Evolutionary conservation across 176 grass and related monocot species (phyloP).

Genomic region (Pontederia crassipes): DNA sequence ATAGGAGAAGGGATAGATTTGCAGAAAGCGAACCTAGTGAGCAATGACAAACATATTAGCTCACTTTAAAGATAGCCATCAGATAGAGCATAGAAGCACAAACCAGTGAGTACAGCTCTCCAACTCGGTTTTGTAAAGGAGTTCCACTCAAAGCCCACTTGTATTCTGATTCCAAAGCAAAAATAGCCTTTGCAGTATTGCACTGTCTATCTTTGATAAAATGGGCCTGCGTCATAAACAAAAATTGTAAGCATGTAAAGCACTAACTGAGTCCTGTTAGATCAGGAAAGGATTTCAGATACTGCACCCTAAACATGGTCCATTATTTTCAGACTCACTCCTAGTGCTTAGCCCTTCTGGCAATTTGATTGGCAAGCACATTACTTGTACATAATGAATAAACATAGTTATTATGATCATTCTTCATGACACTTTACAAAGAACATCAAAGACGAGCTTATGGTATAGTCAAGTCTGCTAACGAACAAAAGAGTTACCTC

Average conservation of each 20-base stretch:
- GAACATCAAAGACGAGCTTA: not conserved
- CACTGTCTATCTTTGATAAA: slow-evolving; percentile 81
- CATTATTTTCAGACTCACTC: too few species aligned
- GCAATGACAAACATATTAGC: slow-evolving; percentile 21
- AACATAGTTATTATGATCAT: too few species aligned
- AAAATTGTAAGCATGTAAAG: not conserved
- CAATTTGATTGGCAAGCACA: too few species aligned
- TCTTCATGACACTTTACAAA: not conserved
- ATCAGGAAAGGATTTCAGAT: too few species aligned
- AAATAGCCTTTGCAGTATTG: slow-evolving; percentile 89
- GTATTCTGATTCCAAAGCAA: slow-evolving; percentile 65
- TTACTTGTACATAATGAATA: too few species aligned
- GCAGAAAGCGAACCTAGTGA: slow-evolving; percentile 82
- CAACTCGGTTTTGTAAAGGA: slow-evolving; percentile 90
- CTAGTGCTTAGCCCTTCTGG: too few species aligned
- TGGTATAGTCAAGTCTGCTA: not conserved
- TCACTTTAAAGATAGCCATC: slow-evolving; percentile 20
- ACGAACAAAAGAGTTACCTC: slow-evolving; percentile 39
- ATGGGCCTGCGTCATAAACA: slow-evolving; percentile 50
- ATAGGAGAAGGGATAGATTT: slow-evolving; percentile 79
- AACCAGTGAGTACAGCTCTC: slow-evolving; percentile 97
- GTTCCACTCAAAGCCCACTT: slow-evolving; percentile 99
- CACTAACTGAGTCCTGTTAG: too few species aligned
- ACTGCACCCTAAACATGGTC: too few species aligned
- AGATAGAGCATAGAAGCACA: slow-evolving; percentile 18